A percentile compares a stretch with the other conserved stretches of the same genome.
These are phyloP conservation scores for Rhytidhysteron rufulum DNA, from an alignment of 2,329 filamentous ascomycete genomes.

Conservation along the genomic window DNA sequence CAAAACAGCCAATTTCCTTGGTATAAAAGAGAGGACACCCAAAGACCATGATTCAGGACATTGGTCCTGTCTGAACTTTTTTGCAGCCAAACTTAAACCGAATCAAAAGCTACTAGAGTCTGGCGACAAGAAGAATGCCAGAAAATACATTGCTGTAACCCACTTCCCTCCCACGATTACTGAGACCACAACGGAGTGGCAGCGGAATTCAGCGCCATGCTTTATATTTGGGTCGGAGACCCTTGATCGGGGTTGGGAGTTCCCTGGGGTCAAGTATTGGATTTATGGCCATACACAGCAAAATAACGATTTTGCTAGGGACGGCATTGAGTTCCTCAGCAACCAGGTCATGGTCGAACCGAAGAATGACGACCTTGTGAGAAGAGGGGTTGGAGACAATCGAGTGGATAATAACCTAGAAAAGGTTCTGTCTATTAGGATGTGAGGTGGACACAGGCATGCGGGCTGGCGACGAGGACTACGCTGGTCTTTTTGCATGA, in stretches of 20 bases:
- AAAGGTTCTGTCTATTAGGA: too few relatives aligned
- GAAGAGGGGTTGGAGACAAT: constrained; percentile 15
- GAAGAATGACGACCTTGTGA: neutral
- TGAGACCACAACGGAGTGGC: constrained; percentile 48
- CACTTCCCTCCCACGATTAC: constrained; percentile 55
- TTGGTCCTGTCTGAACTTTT: too few relatives aligned
- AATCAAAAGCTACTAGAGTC: too few relatives aligned
- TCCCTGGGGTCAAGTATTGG: constrained; percentile 40
- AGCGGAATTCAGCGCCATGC: constrained; percentile 45
- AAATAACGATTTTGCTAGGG: constrained; percentile 38
- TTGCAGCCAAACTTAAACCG: too few relatives aligned
- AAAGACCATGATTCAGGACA: constrained; percentile 46
- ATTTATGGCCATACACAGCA: constrained; percentile 47
- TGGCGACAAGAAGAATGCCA: too few relatives aligned
- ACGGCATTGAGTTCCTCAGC: constrained; percentile 34
- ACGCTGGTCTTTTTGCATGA: neutral
- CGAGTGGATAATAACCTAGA: neutral
- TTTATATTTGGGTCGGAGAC: constrained; percentile 55
- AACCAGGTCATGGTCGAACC: constrained; percentile 44
- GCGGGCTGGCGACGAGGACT: neutral
- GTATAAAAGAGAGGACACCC: too few relatives aligned
- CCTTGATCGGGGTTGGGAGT: constrained; percentile 41
- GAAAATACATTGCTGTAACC: too few relatives aligned
- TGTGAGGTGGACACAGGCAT: neutral
- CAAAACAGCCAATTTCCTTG: too few relatives aligned